Percentiles rank a stretch among this genome's conserved stretches.
Conservation (phyloP, 2,329 filamentous ascomycete genomes). For the Pestalotiopsis sp. region DNA sequence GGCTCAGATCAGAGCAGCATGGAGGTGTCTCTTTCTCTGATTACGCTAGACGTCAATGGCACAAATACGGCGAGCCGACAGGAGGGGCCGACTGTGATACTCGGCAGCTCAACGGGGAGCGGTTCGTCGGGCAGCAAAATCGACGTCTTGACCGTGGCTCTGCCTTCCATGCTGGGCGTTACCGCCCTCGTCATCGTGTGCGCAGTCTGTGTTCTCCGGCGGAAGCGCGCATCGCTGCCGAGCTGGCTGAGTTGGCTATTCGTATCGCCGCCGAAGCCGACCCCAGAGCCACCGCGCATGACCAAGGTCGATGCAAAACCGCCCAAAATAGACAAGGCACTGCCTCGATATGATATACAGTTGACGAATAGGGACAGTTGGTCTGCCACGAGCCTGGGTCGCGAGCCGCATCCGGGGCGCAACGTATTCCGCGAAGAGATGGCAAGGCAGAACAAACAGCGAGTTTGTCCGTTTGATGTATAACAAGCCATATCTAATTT, state of each 20-base stretch:
- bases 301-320: background rate
- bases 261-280: background rate
- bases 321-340: background rate
- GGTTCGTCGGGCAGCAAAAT: background rate
- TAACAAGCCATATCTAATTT: too few species aligned
- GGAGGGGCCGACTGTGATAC: background rate
- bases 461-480: background rate
- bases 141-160: background rate
- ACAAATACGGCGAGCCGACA: background rate
- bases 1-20: background rate
- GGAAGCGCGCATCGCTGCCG: background rate
- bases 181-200: background rate
- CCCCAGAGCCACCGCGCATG: background rate
- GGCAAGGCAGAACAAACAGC: background rate
- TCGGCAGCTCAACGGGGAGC: background rate
- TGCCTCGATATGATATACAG: background rate
- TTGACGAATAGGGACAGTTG: background rate
- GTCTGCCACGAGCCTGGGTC: background rate
- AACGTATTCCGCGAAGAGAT: slow-evolving; percentile 7
- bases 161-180: background rate
- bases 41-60: background rate
- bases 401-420: background rate
- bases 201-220: background rate
- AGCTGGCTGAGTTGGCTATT: background rate
- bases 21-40: background rate